Evolutionary conservation across 129 eudicot species (phyloP).

Genomic region (Pulicaria dysenterica): DNA sequence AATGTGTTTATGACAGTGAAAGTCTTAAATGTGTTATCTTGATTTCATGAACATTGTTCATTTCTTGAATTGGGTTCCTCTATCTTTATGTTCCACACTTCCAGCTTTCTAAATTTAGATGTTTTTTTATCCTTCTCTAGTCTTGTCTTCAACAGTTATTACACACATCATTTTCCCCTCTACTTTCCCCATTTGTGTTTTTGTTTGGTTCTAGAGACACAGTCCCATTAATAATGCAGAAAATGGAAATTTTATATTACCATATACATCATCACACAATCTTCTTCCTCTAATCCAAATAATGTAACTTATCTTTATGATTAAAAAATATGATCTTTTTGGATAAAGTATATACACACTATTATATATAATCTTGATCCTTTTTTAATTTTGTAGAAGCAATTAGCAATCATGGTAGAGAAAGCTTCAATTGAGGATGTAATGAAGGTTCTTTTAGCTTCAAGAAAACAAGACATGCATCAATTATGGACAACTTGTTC

Average conservation of each 20-base stretch:
- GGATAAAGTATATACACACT: constrained; percentile 8
- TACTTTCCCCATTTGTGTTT: constrained; percentile 58
- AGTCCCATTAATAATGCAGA: constrained; percentile 40
- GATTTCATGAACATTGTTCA: constrained; percentile 60
- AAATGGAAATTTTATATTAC: constrained; percentile 28
- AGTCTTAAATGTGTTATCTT: constrained; percentile 32
- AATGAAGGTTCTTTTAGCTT: constrained; percentile 92
- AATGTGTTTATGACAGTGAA: constrained; percentile 30
- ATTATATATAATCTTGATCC: not conserved
- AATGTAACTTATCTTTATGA: constrained; percentile 28
- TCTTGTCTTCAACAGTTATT: constrained; percentile 83
- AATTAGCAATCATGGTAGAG: constrained; percentile 79
- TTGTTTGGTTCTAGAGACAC: constrained; percentile 24
- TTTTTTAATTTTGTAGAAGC: constrained; percentile 59
- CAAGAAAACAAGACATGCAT: constrained; percentile 98
- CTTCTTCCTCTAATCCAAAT: constrained; percentile 24
- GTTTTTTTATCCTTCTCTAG: constrained; percentile 49
- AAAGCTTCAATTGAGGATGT: constrained; percentile 98
- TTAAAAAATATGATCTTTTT: constrained; percentile 14
- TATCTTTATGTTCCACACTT: constrained; percentile 42
- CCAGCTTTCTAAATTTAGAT: constrained; percentile 61
- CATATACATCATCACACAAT: constrained; percentile 34
- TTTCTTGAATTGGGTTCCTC: constrained; percentile 53
- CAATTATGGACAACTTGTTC: constrained; percentile 97
- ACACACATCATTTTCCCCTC: constrained; percentile 45